Conservation (phyloP, 2,329 filamentous ascomycete genomes). For the Ceratocystis colombiana region DNA sequence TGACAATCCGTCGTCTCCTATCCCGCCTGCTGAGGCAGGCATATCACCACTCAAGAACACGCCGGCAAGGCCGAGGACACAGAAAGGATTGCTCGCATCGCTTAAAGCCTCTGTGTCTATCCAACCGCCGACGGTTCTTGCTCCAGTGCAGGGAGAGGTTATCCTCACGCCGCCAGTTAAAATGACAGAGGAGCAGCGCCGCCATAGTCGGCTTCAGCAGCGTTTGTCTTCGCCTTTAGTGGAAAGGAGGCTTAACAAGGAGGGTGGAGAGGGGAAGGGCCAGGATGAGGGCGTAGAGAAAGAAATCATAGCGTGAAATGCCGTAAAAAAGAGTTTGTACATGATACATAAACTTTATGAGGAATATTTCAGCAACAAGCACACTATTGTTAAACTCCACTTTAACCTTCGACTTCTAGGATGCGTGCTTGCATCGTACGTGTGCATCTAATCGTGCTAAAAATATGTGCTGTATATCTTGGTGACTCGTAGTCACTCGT, state of each 20-base stretch:
- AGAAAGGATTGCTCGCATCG: slow-evolving; percentile 28
- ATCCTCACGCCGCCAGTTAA: slow-evolving; percentile 54
- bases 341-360: background rate
- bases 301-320: background rate
- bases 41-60: slow-evolving; percentile 46
- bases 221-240: slow-evolving; percentile 18
- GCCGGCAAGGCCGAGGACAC: slow-evolving; percentile 33
- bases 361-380: too few relatives aligned
- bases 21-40: slow-evolving; percentile 37
- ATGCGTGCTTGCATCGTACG: background rate
- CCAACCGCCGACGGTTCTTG: slow-evolving; percentile 47
- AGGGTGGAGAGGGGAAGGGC: slow-evolving; percentile 19
- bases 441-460: too few relatives aligned
- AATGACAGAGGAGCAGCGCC: slow-evolving; percentile 33
- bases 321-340: background rate
- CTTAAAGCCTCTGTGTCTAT: slow-evolving; percentile 37
- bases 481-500: too few relatives aligned
- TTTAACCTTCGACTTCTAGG: background rate
- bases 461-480: too few relatives aligned
- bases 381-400: too few relatives aligned
- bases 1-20: slow-evolving; percentile 23
- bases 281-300: slow-evolving; percentile 2
- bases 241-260: background rate
- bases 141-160: slow-evolving; percentile 47
- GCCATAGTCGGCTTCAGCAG: slow-evolving; percentile 23